Percentiles rank a stretch among this genome's conserved stretches.
These are phyloP conservation scores for Mallotus repandus DNA, from an alignment of 441 rosid genomes.

Conservation along the genomic window DNA sequence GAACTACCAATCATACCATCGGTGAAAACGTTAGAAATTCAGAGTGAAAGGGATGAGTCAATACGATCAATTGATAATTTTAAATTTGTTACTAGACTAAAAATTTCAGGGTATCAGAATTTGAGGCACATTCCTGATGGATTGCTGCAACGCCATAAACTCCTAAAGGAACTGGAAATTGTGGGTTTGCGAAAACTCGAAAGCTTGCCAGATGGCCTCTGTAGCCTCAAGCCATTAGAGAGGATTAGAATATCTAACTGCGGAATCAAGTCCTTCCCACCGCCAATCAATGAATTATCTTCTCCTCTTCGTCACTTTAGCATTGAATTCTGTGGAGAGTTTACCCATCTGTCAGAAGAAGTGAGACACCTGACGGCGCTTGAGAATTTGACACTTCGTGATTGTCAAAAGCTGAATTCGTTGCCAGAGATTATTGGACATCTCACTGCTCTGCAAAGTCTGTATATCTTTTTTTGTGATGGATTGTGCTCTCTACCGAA, in stretches of 20 bases:
- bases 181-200: accelerated
- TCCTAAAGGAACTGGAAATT: neutral
- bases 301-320: neutral
- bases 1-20: slow-evolving; percentile 17
- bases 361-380: neutral
- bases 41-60: neutral
- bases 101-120: neutral
- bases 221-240: too few species aligned
- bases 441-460: slow-evolving; percentile 13
- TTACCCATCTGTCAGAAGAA: slow-evolving; percentile 11
- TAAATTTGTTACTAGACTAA: neutral
- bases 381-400: neutral
- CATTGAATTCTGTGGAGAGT: accelerated
- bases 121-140: neutral
- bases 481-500: too few species aligned
- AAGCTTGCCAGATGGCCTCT: too few species aligned
- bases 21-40: neutral
- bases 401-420: neutral
- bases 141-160: slow-evolving; percentile 2
- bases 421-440: slow-evolving; percentile 10
- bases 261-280: neutral
- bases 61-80: neutral
- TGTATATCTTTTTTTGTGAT: too few species aligned
- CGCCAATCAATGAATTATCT: neutral
- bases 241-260: accelerated